These are phyloP conservation scores for Vigna hirtella DNA, from an alignment of 306 rosid genomes.

Conservation along the genomic window DNA sequence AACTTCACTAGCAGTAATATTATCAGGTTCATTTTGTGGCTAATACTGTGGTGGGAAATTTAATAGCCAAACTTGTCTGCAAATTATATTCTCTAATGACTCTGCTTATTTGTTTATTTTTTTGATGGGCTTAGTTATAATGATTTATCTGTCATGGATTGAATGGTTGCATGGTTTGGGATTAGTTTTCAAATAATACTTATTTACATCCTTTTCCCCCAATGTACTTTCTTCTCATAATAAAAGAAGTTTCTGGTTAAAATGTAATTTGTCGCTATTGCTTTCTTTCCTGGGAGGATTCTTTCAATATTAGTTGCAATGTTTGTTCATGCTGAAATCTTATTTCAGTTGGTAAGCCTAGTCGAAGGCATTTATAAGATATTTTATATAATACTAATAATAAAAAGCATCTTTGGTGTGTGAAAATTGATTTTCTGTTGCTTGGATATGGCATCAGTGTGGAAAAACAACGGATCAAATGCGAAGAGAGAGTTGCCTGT, in stretches of 20 bases:
- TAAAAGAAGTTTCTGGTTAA: conserved; percentile 10
- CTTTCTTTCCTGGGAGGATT: conserved; percentile 34
- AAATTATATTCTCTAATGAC: neutral
- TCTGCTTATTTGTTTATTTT: conserved; percentile 8
- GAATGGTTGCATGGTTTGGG: neutral
- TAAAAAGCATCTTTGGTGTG: conserved; percentile 38
- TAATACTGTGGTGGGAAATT: conserved; percentile 17
- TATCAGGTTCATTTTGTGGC: neutral
- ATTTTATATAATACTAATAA: conserved; percentile 5
- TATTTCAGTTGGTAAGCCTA: conserved; percentile 30
- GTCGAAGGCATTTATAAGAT: conserved; percentile 10
- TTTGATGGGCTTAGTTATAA: neutral
- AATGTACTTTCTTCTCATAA: neutral
- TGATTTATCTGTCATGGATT: conserved; percentile 20
- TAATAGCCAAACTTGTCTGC: conserved; percentile 15
- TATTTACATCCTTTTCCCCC: conserved; percentile 4
- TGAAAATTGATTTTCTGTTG: conserved; percentile 35
- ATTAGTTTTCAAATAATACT: conserved; percentile 4
- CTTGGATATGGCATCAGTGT: conserved; percentile 47
- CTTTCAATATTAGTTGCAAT: conserved; percentile 32
- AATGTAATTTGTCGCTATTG: conserved; percentile 2
- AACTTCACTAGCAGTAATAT: neutral
- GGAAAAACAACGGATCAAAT: conserved; percentile 61
- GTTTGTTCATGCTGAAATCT: conserved; percentile 12
- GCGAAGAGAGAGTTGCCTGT: conserved; percentile 58